Conservation (phyloP, 2,329 filamentous ascomycete species). For the Capronia americana region DNA sequence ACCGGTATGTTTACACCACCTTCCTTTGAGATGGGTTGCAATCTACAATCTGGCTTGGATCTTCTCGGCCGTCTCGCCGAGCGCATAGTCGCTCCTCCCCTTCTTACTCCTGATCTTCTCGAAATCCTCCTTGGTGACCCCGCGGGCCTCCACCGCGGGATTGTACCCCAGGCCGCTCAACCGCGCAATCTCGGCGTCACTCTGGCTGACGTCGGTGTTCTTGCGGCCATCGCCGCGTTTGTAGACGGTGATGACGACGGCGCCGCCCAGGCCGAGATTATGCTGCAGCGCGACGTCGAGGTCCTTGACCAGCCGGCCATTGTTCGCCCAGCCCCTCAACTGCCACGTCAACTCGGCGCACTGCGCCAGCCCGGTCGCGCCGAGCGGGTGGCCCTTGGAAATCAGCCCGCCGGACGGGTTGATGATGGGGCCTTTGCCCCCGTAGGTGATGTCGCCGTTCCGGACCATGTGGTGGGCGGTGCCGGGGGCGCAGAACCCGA, state of each 20-base stretch:
- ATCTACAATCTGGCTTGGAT: constrained; percentile 69
- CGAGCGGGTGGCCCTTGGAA: constrained; percentile 92
- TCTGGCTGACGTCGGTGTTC: constrained; percentile 62
- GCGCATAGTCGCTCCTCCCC: constrained; percentile 72
- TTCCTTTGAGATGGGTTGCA: too few relatives aligned
- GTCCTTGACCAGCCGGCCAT: constrained; percentile 68
- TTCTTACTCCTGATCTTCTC: constrained; percentile 74
- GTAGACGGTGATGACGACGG: constrained; percentile 89
- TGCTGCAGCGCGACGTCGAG: constrained; percentile 84
- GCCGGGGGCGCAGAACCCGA: constrained; percentile 77
- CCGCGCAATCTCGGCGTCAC: constrained; percentile 68
- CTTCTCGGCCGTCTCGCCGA: constrained; percentile 76
- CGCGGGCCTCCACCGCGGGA: constrained; percentile 84
- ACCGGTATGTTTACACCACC: too few relatives aligned
- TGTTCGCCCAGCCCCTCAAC: constrained; percentile 93
- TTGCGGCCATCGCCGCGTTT: constrained; percentile 75
- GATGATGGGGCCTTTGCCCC: constrained; percentile 73
- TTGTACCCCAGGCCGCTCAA: constrained; percentile 82
- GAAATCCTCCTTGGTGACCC: constrained; percentile 78
- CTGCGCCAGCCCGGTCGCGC: constrained; percentile 90
- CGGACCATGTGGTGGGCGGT: constrained; percentile 92
- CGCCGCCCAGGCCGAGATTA: constrained; percentile 89
- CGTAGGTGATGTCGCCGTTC: constrained; percentile 88
- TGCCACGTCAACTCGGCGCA: constrained; percentile 98
- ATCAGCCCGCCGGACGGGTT: constrained; percentile 96